Conservation (phyloP, 768 basidiomycete genomes). For the Mycena olivaceomarginata region DNA sequence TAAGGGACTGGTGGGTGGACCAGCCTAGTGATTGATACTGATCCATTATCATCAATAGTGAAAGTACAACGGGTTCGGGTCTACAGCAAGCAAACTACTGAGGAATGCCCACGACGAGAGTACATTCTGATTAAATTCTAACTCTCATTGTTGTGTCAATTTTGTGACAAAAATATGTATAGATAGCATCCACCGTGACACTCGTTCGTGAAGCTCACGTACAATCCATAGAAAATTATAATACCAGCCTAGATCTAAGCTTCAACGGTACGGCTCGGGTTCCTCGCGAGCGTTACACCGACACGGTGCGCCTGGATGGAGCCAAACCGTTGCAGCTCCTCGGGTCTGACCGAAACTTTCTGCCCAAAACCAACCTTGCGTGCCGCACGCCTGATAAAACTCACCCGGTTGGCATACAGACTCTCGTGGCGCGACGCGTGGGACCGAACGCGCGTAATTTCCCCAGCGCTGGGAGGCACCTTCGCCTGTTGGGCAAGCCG, state of each 20-base stretch:
- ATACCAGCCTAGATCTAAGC: not conserved
- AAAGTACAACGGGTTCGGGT: too few species aligned
- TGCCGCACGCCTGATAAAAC: conserved; percentile 92
- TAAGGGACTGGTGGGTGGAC: too few species aligned
- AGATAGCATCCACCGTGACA: too few species aligned
- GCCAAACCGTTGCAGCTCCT: conserved; percentile 90
- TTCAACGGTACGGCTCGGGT: conserved; percentile 69
- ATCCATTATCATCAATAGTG: too few species aligned
- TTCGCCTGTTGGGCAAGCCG: conserved; percentile 63
- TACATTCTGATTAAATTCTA: too few species aligned
- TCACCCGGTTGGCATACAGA: conserved; percentile 95
- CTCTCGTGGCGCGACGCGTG: conserved; percentile 95
- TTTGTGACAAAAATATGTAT: too few species aligned
- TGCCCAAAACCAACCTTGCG: conserved; percentile 92
- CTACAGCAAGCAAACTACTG: too few species aligned
- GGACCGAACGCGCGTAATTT: conserved; percentile 90
- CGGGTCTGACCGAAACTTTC: conserved; percentile 86
- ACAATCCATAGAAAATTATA: too few species aligned
- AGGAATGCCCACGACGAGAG: too few species aligned
- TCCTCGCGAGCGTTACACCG: conserved; percentile 84
- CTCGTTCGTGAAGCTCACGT: too few species aligned
- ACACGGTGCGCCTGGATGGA: conserved; percentile 88
- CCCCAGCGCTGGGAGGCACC: conserved; percentile 59
- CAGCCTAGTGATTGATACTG: too few species aligned
- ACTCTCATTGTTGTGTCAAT: too few species aligned